Percentiles rank a stretch among this genome's conserved stretches.
phyloP scores from a whole-genome alignment of 306 rosid species.

The Casuarina glauca region DNA sequence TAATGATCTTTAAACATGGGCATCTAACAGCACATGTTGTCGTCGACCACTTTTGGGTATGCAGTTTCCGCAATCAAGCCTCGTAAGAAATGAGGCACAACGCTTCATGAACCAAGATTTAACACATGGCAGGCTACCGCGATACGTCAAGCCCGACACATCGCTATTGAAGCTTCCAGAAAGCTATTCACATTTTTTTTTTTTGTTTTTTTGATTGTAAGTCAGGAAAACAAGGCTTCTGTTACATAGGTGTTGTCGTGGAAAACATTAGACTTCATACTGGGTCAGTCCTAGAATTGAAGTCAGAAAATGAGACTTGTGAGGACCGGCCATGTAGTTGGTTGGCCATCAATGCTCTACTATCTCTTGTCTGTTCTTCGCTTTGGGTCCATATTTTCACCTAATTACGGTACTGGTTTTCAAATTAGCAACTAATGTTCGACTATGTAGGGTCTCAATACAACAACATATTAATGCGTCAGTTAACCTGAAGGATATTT shows the following conservation, averaged over 20 bases:
- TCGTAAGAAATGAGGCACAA: too few species aligned
- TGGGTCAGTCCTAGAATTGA: neutral
- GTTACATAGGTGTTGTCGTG: neutral
- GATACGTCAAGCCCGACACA: too few species aligned
- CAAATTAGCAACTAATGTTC: neutral
- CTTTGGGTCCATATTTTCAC: neutral
- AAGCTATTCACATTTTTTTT: too few species aligned
- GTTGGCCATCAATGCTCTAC: constrained; percentile 3
- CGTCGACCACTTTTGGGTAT: too few species aligned
- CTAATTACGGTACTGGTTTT: neutral
- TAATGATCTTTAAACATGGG: neutral
- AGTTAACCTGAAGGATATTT: too few species aligned
- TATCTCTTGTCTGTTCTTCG: neutral
- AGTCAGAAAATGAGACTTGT: neutral
- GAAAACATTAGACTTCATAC: neutral
- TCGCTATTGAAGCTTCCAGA: too few species aligned
- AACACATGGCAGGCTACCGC: too few species aligned
- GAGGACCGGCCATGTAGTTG: neutral
- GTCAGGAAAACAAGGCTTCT: neutral
- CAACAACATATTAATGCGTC: too few species aligned
- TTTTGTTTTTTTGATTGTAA: too few species aligned
- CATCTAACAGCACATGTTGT: too few species aligned
- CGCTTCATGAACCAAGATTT: too few species aligned
- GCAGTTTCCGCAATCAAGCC: too few species aligned
- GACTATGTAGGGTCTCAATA: neutral